phyloP scores from a whole-genome alignment of 192 early-diverging fungal genomes.

The Umbelopsis sp. region DNA sequence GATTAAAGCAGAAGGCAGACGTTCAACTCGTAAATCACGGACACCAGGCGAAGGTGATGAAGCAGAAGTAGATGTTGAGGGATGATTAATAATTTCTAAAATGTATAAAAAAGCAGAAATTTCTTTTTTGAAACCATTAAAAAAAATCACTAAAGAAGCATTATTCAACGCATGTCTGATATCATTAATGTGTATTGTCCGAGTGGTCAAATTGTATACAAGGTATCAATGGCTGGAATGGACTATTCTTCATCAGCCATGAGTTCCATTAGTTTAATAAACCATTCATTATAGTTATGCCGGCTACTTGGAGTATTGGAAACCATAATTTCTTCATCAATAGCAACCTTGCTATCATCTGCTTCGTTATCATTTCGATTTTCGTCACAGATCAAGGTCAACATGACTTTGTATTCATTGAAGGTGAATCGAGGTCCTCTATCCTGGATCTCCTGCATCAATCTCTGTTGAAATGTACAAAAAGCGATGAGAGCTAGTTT shows the following conservation, averaged over 20 bases:
- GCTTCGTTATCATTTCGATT: slow-evolving; percentile 21
- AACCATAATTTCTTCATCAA: background rate
- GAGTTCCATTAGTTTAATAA: slow-evolving; percentile 44
- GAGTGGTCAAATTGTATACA: background rate
- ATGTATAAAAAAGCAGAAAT: background rate
- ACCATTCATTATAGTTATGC: slow-evolving; percentile 40
- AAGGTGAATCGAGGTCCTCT: slow-evolving; percentile 65
- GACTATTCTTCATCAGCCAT: slow-evolving; percentile 38
- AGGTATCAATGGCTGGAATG: background rate
- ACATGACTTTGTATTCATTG: slow-evolving; percentile 79
- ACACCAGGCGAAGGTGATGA: slow-evolving; percentile 14
- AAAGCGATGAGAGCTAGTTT: background rate
- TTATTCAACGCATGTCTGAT: background rate
- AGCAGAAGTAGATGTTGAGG: slow-evolving; percentile 7
- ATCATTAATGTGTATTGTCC: no score
- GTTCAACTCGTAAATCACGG: slow-evolving; percentile 3
- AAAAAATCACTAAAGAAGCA: background rate
- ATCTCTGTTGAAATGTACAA: background rate
- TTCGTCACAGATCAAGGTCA: slow-evolving; percentile 68
- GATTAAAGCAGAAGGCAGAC: background rate
- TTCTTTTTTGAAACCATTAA: background rate
- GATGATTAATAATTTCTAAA: background rate
- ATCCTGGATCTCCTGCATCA: slow-evolving; percentile 54
- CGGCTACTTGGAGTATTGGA: slow-evolving; percentile 19
- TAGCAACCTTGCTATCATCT: background rate